These are phyloP conservation scores for Xylaria sp. DNA, from an alignment of 2,329 filamentous ascomycete genomes.

Conservation along the genomic window DNA sequence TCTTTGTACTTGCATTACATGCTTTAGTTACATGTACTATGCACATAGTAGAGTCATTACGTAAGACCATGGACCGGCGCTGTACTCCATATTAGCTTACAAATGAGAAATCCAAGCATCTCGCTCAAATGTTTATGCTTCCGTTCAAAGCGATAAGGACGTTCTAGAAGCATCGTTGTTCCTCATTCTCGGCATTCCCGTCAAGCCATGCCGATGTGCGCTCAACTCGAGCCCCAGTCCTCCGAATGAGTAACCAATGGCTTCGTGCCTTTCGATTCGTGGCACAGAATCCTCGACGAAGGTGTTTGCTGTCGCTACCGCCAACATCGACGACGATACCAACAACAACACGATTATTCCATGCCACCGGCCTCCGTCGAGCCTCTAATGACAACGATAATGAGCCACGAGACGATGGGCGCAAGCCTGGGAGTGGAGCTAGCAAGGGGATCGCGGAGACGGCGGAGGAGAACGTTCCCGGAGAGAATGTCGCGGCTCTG, in stretches of 20 bases:
- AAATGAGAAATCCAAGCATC: background rate
- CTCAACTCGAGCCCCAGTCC: conserved; percentile 31
- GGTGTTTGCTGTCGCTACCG: conserved; percentile 13
- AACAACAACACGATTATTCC: conserved; percentile 22
- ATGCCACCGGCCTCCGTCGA: conserved; percentile 20
- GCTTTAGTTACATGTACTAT: background rate
- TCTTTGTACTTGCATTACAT: background rate
- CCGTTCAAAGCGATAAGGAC: background rate
- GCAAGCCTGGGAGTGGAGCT: conserved; percentile 23
- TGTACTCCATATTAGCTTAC: background rate
- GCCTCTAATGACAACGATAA: conserved; percentile 19
- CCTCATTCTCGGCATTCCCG: conserved; percentile 8
- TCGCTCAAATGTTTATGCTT: background rate
- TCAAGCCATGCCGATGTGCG: conserved; percentile 30
- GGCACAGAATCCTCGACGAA: conserved; percentile 22
- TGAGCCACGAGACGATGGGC: conserved; percentile 22
- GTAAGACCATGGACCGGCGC: background rate
- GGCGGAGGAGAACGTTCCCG: conserved; percentile 22
- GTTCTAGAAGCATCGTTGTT: background rate
- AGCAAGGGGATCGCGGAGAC: conserved; percentile 8
- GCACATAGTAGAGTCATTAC: background rate
- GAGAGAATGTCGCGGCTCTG: conserved; percentile 17
- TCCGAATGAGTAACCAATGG: conserved; percentile 32
- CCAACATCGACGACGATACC: background rate
- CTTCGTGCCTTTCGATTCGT: conserved; percentile 30